Evolutionary conservation across 208 protist genomes (phyloP), one percentile per base, ranked within the genome.

Genomic region (Crithidia bombi): DNA sequence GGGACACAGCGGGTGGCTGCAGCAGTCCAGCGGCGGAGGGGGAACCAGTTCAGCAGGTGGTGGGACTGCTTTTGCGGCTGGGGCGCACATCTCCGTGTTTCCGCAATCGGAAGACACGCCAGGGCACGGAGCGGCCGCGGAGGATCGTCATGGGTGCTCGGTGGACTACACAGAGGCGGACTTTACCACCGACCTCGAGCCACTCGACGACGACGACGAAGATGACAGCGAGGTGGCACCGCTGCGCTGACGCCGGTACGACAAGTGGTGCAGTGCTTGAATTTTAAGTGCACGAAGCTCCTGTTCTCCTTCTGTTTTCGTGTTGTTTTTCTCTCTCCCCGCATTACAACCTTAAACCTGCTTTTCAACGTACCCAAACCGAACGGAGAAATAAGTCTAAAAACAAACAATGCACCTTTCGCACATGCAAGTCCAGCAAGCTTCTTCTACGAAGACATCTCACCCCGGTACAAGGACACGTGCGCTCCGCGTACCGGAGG

Each of bases 151-250:
- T 41, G n/a, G 41, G 28, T 47, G 33, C 33, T 46, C 46, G 0
- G 36, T 25, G 28, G 33, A 43, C n/a, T n/a, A n/a, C 39, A 35
- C 10, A 1, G 62, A 63, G 1, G 30, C 56, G 2, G 71, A 76
- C 32, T 85, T 73, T 28, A 68, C 62, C 2, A 85, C 71, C 14
- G 62, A 75, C 21, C 51, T 85, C 11, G 46, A 76, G 36, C 51
- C 75, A 2, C 38, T 74, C 14, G 70, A 59, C 7, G 66, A 73
- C 15, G 54, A 38, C 28, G 70, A 56, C 11, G 70, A 70, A 3
- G 47, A 70, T 23, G 47, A 64, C 26, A 66, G 47, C 49, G 19
- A 28, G 19, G 32, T 59, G 1, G 56, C 50, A 10, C 38, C 56
- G 17, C 30, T 51, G n/a, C 50, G 12, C 10, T 25, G 10, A 23